These are phyloP conservation scores for Withania somnifera DNA, from an alignment of 305 asterid species.

Conservation along the genomic window DNA sequence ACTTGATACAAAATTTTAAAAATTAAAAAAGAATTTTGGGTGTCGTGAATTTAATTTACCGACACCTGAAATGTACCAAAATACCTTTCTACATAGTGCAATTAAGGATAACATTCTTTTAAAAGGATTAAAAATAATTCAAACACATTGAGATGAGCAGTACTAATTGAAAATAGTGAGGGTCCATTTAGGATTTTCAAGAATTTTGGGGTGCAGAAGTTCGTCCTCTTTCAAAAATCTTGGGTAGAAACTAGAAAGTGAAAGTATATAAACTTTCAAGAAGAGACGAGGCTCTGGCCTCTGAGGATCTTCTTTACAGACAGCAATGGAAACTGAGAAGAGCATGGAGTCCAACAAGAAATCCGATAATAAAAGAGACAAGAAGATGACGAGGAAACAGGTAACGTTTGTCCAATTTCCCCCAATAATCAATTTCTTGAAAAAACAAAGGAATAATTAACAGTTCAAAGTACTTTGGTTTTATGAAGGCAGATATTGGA, in stretches of 20 bases:
- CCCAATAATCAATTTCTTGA: not conserved
- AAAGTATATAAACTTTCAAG: not conserved
- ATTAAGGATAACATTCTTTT: too few relatives aligned
- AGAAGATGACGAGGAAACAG: slow-evolving; percentile 34
- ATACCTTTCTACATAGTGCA: too few relatives aligned
- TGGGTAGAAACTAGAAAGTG: not conserved
- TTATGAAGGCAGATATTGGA: slow-evolving; percentile 36
- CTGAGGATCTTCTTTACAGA: not conserved
- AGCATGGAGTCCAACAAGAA: not conserved
- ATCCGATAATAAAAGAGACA: slow-evolving; percentile 8
- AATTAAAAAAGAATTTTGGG: too few relatives aligned
- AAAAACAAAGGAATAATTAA: not conserved
- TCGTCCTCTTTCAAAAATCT: not conserved
- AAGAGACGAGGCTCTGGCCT: not conserved
- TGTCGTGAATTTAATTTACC: too few relatives aligned
- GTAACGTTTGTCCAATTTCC: slow-evolving; percentile 3
- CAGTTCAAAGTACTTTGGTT: not conserved
- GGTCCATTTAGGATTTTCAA: not conserved
- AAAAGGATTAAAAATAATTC: too few relatives aligned
- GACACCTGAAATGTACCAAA: too few relatives aligned
- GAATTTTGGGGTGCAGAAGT: not conserved
- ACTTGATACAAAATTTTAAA: too few relatives aligned
- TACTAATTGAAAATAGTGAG: not conserved
- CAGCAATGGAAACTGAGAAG: slow-evolving; percentile 25
- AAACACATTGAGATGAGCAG: too few relatives aligned